These are phyloP conservation scores for Quercus aquifolioides DNA, from an alignment of 306 rosid genomes.

Conservation along the genomic window DNA sequence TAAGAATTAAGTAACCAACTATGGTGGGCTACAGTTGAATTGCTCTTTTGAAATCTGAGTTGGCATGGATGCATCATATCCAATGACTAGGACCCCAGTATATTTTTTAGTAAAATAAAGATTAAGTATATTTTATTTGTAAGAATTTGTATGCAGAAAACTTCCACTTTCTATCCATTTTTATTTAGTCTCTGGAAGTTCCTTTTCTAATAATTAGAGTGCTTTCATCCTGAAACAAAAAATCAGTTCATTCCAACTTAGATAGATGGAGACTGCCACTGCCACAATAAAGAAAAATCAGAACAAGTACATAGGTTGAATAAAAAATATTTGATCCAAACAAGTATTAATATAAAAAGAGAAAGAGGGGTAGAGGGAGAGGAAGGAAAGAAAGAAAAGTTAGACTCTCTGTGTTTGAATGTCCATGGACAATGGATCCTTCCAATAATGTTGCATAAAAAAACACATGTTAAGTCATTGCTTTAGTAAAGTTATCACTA, in stretches of 20 bases:
- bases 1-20: slow-evolving; percentile 11
- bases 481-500: not conserved
- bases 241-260: not conserved
- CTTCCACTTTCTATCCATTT: not conserved
- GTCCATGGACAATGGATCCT: not conserved
- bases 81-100: not conserved
- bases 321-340: not conserved
- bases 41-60: not conserved
- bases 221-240: not conserved
- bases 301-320: not conserved
- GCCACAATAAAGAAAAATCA: not conserved
- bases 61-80: not conserved
- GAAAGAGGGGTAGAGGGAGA: no score
- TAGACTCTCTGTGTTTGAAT: no score
- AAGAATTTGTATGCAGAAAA: not conserved
- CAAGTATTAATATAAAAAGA: no score
- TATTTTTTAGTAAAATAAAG: not conserved
- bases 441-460: not conserved
- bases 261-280: not conserved
- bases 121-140: not conserved
- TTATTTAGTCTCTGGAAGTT: not conserved
- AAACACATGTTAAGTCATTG: not conserved
- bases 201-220: not conserved
- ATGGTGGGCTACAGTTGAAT: slow-evolving; percentile 12
- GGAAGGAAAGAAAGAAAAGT: no score